Percentiles rank a stretch among this genome's conserved stretches.
Evolutionary conservation across 257 asterid species (phyloP).

Genomic region (Capsicum chinense): DNA sequence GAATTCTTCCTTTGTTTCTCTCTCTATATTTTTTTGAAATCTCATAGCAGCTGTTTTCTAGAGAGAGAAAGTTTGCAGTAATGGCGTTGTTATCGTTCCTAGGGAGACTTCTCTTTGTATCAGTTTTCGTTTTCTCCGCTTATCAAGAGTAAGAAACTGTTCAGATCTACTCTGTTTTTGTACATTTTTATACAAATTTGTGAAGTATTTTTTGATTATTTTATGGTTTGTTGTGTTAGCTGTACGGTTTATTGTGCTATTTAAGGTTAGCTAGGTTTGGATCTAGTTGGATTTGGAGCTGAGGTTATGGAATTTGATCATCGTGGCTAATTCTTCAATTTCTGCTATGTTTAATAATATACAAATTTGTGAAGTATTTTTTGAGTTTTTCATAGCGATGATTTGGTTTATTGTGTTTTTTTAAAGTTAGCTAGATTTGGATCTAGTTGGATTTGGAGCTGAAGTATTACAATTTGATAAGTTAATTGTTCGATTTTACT

Average conservation of each 20-base stretch:
- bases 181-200: neutral
- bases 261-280: neutral
- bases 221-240: neutral
- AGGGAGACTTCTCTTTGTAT: constrained; percentile 88
- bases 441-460: constrained; percentile 13
- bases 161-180: constrained; percentile 56
- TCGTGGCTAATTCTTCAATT: no score
- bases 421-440: neutral
- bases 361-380: no score
- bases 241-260: neutral
- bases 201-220: neutral
- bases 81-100: constrained; percentile 82
- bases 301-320: no score
- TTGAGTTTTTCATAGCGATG: neutral
- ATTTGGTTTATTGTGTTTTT: neutral
- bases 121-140: constrained; percentile 88
- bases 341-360: no score
- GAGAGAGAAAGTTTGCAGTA: constrained; percentile 39
- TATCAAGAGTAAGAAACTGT: constrained; percentile 76
- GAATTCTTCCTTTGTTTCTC: constrained; percentile 30
- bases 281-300: neutral
- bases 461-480: neutral
- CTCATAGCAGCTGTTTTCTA: constrained; percentile 24
- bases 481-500: no score
- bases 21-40: constrained; percentile 41